Evolutionary conservation across 257 asterid genomes (phyloP).

Genomic region (Lantana camara): DNA sequence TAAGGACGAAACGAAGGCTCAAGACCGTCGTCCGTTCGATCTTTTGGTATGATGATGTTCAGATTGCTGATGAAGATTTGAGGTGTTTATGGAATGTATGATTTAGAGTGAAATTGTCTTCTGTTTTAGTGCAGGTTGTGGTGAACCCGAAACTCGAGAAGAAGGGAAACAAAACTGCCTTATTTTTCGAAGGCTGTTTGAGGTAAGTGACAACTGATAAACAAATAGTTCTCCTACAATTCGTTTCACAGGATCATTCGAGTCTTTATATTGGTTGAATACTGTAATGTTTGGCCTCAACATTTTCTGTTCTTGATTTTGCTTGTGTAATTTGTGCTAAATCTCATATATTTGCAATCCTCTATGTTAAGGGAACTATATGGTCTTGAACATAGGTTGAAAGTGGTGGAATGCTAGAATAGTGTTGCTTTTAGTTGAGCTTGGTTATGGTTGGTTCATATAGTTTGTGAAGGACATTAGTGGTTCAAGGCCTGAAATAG

Average conservation of each 20-base stretch:
- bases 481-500: no score
- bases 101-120: conserved; percentile 15
- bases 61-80: background rate
- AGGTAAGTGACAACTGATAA: conserved; percentile 62
- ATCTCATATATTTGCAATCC: background rate
- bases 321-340: no score
- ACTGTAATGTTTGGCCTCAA: no score
- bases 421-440: no score
- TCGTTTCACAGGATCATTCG: background rate
- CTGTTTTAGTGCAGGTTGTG: conserved; percentile 66
- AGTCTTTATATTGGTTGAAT: background rate
- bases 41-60: conserved; percentile 65
- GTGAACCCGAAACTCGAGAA: conserved; percentile 70
- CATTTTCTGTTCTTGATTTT: background rate
- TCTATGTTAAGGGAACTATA: background rate
- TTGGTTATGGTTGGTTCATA: no score
- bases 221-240: background rate
- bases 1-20: conserved; percentile 59
- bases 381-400: no score
- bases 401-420: no score
- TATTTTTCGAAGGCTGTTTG: conserved; percentile 93
- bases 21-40: conserved; percentile 75
- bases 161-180: conserved; percentile 70
- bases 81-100: background rate
- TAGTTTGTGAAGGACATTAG: no score